Base-by-base conservation (phyloP, 352 stramenopile species). In the Pythium guiyangense region DNA sequence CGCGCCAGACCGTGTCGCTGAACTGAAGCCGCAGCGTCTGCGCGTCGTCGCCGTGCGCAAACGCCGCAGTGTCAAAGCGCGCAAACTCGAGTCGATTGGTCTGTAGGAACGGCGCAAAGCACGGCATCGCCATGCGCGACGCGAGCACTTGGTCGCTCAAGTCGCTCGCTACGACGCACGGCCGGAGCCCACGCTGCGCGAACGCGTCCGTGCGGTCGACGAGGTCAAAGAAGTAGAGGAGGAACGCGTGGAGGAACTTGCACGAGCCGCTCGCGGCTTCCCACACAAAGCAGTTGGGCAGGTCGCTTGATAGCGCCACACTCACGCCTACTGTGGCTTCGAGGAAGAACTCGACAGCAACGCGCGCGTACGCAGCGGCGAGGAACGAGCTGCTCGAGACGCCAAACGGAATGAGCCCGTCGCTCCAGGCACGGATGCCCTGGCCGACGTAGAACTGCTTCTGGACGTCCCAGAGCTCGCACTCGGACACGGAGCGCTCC, bases 351-450 rank as follows among this genome's bases (percentile, higher is more conserved):
- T 84, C 67, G 9, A 77, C 55, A 2, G 62, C 74, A 12, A 73
- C 52, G 6, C 74, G 63, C 8, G 84, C 84, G 47, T 94, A 94
- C 6, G 73, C 53, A 53, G 64, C 63, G 1, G 84, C 81, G 50
- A 94, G 67, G 57, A 88, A 91, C 27, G 80, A 86, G 44, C 75
- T 90, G 57, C 84, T 90, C 0, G 84, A 94, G 9, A 94, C 77
- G 31, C 84, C 84, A 35, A 88, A 94, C 1, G 84, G 81, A 39
- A 94, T 82, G 3, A 79, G 55, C 22, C 84, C 72, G 37, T 78
- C 67, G 59, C 79, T 92, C 84, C 84, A 94, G 17, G 81, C 84
- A 3, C 57, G 59, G 59, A 94, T 90, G 12, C 84, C 84, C 46
- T 85, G 75, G n/a, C 74, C 57, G 9, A 83, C 66, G 67, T 94